Conservation (phyloP, 805 yeast genomes). For the Candida ponderosae region DNA sequence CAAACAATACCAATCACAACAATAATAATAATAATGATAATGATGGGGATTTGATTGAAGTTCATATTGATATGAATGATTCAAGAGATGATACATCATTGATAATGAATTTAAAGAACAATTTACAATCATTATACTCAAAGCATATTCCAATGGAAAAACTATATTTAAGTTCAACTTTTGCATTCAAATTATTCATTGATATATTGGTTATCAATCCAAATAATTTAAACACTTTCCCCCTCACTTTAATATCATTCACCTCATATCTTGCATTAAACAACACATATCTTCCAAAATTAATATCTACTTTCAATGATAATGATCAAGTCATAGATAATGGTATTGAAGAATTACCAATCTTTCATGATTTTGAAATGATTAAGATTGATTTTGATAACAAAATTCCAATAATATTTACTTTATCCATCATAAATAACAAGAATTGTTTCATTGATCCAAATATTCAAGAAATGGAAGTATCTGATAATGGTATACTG, state of each 20-base stretch:
- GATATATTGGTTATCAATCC: slow-evolving; percentile 77
- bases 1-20: too few species aligned
- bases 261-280: slow-evolving; percentile 76
- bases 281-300: slow-evolving; percentile 66
- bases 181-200: slow-evolving; percentile 67
- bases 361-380: slow-evolving; percentile 79
- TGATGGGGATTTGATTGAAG: slow-evolving; percentile 48
- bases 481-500: slow-evolving; percentile 75
- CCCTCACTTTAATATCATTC: slow-evolving; percentile 72
- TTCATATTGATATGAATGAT: slow-evolving; percentile 79
- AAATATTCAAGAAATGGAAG: slow-evolving; percentile 80
- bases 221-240: slow-evolving; percentile 38
- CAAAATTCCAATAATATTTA: slow-evolving; percentile 65
- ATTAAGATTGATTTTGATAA: slow-evolving; percentile 48
- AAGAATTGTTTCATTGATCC: slow-evolving; percentile 74
- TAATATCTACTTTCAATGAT: slow-evolving; percentile 62
- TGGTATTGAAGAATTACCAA: slow-evolving; percentile 81
- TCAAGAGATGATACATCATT: slow-evolving; percentile 72
- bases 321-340: slow-evolving; percentile 27
- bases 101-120: slow-evolving; percentile 54
- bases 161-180: slow-evolving; percentile 61
- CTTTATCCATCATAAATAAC: slow-evolving; percentile 66
- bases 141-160: slow-evolving; percentile 44
- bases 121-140: slow-evolving; percentile 45
- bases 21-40: slow-evolving; percentile 7